A percentile compares a stretch with the other conserved stretches of the same genome.
These are phyloP conservation scores for Candida morakotiae DNA, from an alignment of 805 yeast genomes.

Conservation along the genomic window DNA sequence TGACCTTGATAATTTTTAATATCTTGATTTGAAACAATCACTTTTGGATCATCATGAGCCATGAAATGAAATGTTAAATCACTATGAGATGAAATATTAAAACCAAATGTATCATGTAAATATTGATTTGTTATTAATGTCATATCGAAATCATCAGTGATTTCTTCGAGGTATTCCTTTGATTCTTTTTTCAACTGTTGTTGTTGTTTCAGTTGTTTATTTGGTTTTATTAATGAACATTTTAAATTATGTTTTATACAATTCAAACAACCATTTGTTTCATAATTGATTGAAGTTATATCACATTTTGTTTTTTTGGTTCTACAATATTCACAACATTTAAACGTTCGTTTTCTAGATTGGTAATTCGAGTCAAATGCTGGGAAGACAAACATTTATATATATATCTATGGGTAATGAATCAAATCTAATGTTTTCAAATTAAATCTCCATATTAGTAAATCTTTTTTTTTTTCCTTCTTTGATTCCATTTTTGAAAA, in stretches of 20 bases:
- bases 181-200: neutral
- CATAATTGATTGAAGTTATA: slow-evolving; percentile 21
- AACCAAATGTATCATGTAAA: slow-evolving; percentile 19
- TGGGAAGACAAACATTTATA: slow-evolving; percentile 33
- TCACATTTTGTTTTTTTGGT: slow-evolving; percentile 24
- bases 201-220: neutral
- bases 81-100: slow-evolving; percentile 19
- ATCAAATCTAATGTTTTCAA: no score
- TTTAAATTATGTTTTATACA: slow-evolving; percentile 18
- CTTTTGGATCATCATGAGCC: slow-evolving; percentile 23
- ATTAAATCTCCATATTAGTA: no score
- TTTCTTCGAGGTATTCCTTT: no score
- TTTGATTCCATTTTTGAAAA: no score
- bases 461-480: neutral
- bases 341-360: slow-evolving; percentile 30
- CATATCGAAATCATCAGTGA: slow-evolving; percentile 6
- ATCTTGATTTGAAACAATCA: slow-evolving; percentile 19
- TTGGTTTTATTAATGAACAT: slow-evolving; percentile 16
- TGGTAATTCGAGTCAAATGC: slow-evolving; percentile 31
- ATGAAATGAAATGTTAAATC: slow-evolving; percentile 20
- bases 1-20: slow-evolving; percentile 20
- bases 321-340: slow-evolving; percentile 30
- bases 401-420: no score
- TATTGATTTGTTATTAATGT: slow-evolving; percentile 15
- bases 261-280: slow-evolving; percentile 22